Evolutionary conservation across 768 basidiomycete genomes (phyloP).

Genomic region (Psilocybe azurescens): DNA sequence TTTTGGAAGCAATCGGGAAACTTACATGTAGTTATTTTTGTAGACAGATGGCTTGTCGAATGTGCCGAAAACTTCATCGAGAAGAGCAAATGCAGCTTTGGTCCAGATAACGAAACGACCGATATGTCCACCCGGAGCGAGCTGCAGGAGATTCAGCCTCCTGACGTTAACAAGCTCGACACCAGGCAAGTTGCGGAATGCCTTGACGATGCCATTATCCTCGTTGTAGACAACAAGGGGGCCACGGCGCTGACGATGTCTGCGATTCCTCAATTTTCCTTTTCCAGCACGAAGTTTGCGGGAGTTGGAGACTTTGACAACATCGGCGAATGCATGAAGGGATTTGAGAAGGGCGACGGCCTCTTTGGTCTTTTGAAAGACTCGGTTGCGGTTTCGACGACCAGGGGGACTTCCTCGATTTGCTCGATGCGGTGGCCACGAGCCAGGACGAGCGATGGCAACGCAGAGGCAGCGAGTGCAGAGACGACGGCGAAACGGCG

Average conservation of each 20-base stretch:
- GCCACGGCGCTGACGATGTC: constrained; percentile 96
- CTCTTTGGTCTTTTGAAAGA: constrained; percentile 96
- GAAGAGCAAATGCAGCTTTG: constrained; percentile 87
- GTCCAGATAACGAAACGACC: constrained; percentile 99
- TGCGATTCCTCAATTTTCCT: constrained; percentile 96
- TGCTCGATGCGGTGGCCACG: constrained; percentile 99
- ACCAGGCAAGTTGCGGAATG: constrained; percentile 98
- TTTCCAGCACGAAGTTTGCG: constrained; percentile 96
- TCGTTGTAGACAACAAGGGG: constrained; percentile 97
- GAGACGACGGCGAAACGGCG: constrained; percentile 97
- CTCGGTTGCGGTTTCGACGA: constrained; percentile 80
- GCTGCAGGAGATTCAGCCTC: constrained; percentile 95
- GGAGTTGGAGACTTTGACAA: constrained; percentile 96
- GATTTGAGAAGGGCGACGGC: constrained; percentile 93
- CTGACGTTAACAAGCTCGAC: constrained; percentile 96
- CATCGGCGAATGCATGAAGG: constrained; percentile 88
- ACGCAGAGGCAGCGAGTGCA: constrained; percentile 95
- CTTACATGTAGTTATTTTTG: constrained; percentile 91
- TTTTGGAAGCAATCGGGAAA: background rate
- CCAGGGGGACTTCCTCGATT: constrained; percentile 95
- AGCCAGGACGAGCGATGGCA: constrained; percentile 97
- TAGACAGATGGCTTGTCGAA: constrained; percentile 83
- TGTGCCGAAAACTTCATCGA: constrained; percentile 96
- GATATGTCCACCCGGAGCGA: constrained; percentile 98
- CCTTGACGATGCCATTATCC: constrained; percentile 96